Base-by-base conservation (phyloP, 2,329 filamentous ascomycete species). In the Aspergillus hortae region DNA sequence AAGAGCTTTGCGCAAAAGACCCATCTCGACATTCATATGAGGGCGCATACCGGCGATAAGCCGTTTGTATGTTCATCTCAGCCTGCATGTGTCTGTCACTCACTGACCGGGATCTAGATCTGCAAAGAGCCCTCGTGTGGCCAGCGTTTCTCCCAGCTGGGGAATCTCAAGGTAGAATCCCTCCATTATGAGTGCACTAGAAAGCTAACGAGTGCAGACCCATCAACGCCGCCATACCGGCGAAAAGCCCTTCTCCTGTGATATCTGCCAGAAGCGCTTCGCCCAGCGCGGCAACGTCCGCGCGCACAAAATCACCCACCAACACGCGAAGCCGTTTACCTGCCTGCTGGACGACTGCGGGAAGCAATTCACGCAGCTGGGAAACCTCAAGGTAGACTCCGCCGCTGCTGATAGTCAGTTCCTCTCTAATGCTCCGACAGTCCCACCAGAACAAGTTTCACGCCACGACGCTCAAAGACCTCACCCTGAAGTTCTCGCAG, bases 381-480 rank as follows among this genome's bases (percentile, higher is more conserved):
- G 92, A 7, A 96, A 96, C 66, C 81, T 96, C 60, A 97, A 97
- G 82, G 89, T 90, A 35, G 53, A 23, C 21, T 27, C 35, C 4
- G 41, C 40, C 19, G 15, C 27, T 30, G 40, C 17, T 12, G 30
- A 11, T 6, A 23, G 14, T 9, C 4, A 23, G 19, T 23, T 1
- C 12, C 25, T 35, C 15, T 36, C 59, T 56, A 48, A 56, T 4
- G 17, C 46, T 27, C 51, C 45, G 57, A 52, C 53, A 90, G 87
- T 89, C 88, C 2, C 92, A 97, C 66, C 90, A 95, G 72, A 96
- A 96, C 75, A 92, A 92, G 66, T 96, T 95, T 68, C 92, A 97
- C 71, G 81, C 83, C 35, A 74, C 82, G n/a, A 87, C 88, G 0
- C 79, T 96, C 36, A 80, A 83, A 53, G 77, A 80, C 12, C 77